Conservation (phyloP, 2,329 filamentous ascomycete species). For the Trichoderma sp. region DNA sequence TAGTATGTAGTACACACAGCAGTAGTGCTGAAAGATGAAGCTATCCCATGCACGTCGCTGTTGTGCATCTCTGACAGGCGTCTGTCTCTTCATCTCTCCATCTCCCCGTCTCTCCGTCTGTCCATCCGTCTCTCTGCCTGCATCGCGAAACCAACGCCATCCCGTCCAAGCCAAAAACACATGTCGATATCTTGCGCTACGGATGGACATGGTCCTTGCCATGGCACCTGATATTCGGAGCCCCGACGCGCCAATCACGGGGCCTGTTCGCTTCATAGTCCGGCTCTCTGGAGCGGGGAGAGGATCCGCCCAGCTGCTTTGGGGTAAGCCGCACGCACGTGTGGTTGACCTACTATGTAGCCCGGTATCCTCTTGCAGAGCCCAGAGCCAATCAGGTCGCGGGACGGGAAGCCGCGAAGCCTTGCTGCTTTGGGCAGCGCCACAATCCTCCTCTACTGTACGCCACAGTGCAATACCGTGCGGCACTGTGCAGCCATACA, state of each 20-base stretch:
- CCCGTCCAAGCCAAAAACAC: not conserved
- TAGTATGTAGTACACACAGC: too few relatives aligned
- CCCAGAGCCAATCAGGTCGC: not conserved
- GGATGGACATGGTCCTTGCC: not conserved
- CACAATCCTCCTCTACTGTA: not conserved
- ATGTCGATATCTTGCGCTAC: not conserved
- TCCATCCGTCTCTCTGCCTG: not conserved
- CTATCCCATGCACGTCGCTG: too few relatives aligned
- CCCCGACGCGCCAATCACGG: conserved; percentile 5
- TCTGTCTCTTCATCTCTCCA: too few relatives aligned
- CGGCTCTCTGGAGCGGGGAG: conserved; percentile 2
- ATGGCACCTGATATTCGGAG: not conserved
- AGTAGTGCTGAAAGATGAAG: too few relatives aligned
- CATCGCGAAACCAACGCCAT: not conserved
- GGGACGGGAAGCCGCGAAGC: not conserved
- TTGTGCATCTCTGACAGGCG: not conserved
- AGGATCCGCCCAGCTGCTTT: conserved; percentile 5
- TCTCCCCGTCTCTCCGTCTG: not conserved
- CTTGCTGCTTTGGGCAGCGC: conserved; percentile 10
- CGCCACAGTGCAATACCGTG: conserved; percentile 4
- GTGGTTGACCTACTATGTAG: not conserved
- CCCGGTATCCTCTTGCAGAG: not conserved
- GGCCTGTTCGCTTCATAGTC: not conserved
- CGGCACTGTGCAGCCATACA: too few relatives aligned
- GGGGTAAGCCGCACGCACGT: conserved; percentile 16